These are phyloP conservation scores for Truncatella angustata DNA, from an alignment of 2,329 filamentous ascomycete species.

Conservation along the genomic window DNA sequence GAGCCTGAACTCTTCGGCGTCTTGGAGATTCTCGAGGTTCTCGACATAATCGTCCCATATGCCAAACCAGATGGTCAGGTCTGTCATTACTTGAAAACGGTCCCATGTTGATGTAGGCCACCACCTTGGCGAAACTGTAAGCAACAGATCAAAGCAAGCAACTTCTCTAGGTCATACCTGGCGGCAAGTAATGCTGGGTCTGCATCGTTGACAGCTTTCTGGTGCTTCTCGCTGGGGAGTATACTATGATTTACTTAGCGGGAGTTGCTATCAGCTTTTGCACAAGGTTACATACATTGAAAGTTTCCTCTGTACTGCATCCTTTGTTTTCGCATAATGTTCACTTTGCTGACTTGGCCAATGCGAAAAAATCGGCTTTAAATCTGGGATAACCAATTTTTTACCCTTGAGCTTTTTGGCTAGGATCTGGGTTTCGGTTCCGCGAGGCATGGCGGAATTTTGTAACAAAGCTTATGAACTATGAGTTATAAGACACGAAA, in stretches of 20 bases:
- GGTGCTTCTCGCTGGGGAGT: conserved; percentile 1
- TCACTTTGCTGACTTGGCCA: conserved; percentile 20
- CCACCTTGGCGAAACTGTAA: conserved; percentile 16
- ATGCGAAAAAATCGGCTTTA: conserved; percentile 21
- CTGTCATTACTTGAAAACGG: conserved; percentile 19
- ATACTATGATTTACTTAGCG: no score
- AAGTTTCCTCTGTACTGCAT: conserved; percentile 16
- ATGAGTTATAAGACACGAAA: no score
- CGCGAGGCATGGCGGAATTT: conserved; percentile 16
- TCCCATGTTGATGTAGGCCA: conserved; percentile 20
- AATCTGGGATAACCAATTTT: conserved; percentile 22
- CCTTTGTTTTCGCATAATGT: conserved; percentile 19
- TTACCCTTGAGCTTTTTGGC: conserved; percentile 17
- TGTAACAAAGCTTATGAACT: no score
- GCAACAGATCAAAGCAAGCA: not conserved
- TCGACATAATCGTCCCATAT: conserved; percentile 26
- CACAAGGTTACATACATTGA: conserved; percentile 14
- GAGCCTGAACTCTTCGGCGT: conserved; percentile 18
- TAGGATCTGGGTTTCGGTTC: conserved; percentile 18
- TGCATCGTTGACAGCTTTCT: conserved; percentile 16
- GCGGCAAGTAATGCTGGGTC: conserved; percentile 24
- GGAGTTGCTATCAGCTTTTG: no score
- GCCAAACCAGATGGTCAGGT: conserved; percentile 24
- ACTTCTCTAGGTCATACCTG: conserved; percentile 14
- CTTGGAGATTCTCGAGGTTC: conserved; percentile 11